Percentiles rank a stretch among this genome's conserved stretches.
Conservation (phyloP, 2,329 filamentous ascomycete genomes). For the Pochonia chlamydosporia region DNA sequence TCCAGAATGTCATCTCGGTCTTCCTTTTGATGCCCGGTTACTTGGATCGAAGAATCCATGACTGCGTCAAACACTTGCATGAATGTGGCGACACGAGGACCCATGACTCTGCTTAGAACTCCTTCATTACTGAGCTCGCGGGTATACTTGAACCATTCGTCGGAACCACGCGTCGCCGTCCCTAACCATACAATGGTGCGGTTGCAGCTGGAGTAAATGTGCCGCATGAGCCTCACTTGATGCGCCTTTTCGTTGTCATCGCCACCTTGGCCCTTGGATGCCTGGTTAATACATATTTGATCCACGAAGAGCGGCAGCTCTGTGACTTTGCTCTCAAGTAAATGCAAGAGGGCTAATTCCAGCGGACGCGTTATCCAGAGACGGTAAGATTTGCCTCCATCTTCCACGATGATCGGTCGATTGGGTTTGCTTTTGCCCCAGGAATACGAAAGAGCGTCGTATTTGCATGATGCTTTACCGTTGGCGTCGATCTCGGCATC, state of each 20-base stretch:
- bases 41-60: constrained; percentile 16
- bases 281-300: constrained; percentile 26
- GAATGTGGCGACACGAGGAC: constrained; percentile 15
- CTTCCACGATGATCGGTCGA: constrained; percentile 21
- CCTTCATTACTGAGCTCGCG: constrained; percentile 14
- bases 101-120: constrained; percentile 16
- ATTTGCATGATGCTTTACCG: constrained; percentile 4
- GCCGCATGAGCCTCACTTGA: constrained; percentile 23
- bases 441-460: constrained; percentile 25
- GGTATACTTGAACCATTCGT: constrained; percentile 15
- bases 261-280: not conserved
- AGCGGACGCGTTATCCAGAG: constrained; percentile 22
- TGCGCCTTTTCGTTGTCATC: constrained; percentile 16
- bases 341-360: constrained; percentile 20
- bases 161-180: constrained; percentile 13
- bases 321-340: constrained; percentile 7
- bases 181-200: constrained; percentile 24
- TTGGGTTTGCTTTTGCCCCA: constrained; percentile 18
- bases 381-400: constrained; percentile 2
- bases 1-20: constrained; percentile 22
- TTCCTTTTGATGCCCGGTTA: constrained; percentile 12
- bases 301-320: constrained; percentile 22
- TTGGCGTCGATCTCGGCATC: constrained; percentile 14
- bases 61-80: constrained; percentile 23
- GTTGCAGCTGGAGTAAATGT: constrained; percentile 19